These are phyloP conservation scores for Moesziomyces globuligerus DNA, from an alignment of 1,284 basidiomycete genomes.

Conservation along the genomic window DNA sequence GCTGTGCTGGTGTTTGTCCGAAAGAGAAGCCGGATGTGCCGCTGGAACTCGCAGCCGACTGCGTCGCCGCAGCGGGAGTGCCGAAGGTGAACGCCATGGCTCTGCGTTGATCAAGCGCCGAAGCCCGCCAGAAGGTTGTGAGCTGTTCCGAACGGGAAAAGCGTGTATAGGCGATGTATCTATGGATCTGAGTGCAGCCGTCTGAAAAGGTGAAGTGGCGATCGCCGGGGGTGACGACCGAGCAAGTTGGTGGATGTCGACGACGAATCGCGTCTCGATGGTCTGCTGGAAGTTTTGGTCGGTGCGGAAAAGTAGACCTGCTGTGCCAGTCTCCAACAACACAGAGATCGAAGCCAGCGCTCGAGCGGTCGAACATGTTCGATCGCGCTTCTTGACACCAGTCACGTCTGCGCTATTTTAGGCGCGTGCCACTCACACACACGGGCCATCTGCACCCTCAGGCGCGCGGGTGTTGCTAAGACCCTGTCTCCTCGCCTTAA, in stretches of 20 bases:
- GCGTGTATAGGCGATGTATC: no score
- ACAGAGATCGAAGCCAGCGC: not conserved
- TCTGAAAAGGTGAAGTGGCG: no score
- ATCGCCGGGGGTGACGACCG: not conserved
- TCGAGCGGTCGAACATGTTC: not conserved
- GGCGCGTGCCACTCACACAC: not conserved
- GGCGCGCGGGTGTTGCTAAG: not conserved
- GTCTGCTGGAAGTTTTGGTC: conserved; percentile 4
- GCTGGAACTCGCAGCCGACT: conserved; percentile 29
- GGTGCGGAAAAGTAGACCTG: conserved; percentile 2
- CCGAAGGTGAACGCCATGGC: conserved; percentile 61
- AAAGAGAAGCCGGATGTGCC: conserved; percentile 48
- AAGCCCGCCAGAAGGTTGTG: not conserved
- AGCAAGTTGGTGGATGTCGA: not conserved
- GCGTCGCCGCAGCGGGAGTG: conserved; percentile 42
- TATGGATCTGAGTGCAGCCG: no score
- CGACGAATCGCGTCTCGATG: not conserved
- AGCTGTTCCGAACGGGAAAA: no score
- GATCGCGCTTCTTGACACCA: not conserved
- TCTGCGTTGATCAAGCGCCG: not conserved
- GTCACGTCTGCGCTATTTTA: not conserved
- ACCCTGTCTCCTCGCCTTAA: no score
- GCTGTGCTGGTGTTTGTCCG: conserved; percentile 46
- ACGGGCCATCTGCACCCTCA: conserved; percentile 15
- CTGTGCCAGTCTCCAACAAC: not conserved